Percentiles rank a stretch among this genome's conserved stretches.
Conservation (phyloP, 1,284 basidiomycete genomes). For the Boletus smithii region DNA sequence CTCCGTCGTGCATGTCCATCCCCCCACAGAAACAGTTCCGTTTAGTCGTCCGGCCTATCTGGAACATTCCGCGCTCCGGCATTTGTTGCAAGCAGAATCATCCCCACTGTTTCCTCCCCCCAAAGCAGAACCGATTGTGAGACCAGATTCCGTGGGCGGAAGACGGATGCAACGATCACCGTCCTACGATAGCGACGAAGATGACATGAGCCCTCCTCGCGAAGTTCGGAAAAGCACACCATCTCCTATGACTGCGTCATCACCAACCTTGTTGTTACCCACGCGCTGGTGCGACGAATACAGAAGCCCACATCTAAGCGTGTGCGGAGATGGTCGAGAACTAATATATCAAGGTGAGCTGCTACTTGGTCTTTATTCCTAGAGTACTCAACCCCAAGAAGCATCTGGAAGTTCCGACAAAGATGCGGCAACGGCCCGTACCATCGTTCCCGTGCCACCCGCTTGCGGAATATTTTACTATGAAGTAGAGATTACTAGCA, state of each 20-base stretch:
- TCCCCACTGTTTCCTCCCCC: constrained; percentile 40
- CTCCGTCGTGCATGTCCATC: constrained; percentile 20
- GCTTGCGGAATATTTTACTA: constrained; percentile 89
- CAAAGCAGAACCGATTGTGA: constrained; percentile 35
- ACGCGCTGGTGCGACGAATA: constrained; percentile 75
- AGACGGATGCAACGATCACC: constrained; percentile 31
- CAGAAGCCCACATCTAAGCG: constrained; percentile 53
- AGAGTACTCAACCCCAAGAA: constrained; percentile 35
- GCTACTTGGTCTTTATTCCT: background rate
- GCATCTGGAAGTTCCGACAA: constrained; percentile 60
- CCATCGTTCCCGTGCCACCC: constrained; percentile 71
- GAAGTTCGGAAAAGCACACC: constrained; percentile 32
- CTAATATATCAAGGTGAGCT: constrained; percentile 59
- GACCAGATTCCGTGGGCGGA: constrained; percentile 15
- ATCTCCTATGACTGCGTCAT: constrained; percentile 28
- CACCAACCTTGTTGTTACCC: constrained; percentile 59
- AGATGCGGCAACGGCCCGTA: constrained; percentile 78
- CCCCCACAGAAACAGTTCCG: constrained; percentile 26
- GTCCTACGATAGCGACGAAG: constrained; percentile 59
- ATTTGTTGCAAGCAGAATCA: constrained; percentile 63
- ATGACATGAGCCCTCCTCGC: constrained; percentile 51
- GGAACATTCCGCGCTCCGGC: constrained; percentile 66
- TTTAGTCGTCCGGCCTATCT: constrained; percentile 71
- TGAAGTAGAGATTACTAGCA: constrained; percentile 71
- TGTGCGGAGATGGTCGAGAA: constrained; percentile 69